These are phyloP conservation scores for Trichomonascaceae sp. DNA, from an alignment of 1,139 yeast genomes.

Conservation along the genomic window DNA sequence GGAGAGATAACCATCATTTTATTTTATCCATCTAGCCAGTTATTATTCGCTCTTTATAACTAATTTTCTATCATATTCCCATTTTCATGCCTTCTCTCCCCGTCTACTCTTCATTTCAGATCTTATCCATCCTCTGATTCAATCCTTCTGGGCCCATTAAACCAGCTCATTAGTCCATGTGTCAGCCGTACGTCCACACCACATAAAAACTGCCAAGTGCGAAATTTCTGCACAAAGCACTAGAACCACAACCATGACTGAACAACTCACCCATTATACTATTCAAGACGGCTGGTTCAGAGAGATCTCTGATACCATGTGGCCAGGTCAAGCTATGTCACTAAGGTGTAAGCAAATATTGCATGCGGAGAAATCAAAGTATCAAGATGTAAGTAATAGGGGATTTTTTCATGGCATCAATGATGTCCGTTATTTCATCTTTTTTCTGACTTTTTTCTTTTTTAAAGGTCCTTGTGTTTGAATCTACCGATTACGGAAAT, in stretches of 20 bases:
- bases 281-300: slow-evolving; percentile 81
- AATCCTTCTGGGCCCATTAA: not conserved
- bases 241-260: slow-evolving; percentile 28
- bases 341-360: slow-evolving; percentile 74
- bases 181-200: not conserved
- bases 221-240: not conserved
- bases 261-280: slow-evolving; percentile 36
- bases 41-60: too few species aligned
- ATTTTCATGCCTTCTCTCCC: too few species aligned
- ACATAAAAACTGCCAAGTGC: not conserved
- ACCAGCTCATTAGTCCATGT: not conserved
- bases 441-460: not conserved
- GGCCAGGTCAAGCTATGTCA: slow-evolving; percentile 95
- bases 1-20: too few species aligned
- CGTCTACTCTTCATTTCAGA: not conserved
- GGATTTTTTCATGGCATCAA: not conserved
- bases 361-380: slow-evolving; percentile 74
- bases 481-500: slow-evolving; percentile 83
- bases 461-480: slow-evolving; percentile 59
- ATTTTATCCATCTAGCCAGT: too few species aligned
- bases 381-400: slow-evolving; percentile 54
- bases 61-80: too few species aligned
- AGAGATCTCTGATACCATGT: slow-evolving; percentile 78
- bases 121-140: not conserved
- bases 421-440: not conserved